phyloP scores from a whole-genome alignment of 2,329 filamentous ascomycete species.

The Aspergillus ruber region DNA sequence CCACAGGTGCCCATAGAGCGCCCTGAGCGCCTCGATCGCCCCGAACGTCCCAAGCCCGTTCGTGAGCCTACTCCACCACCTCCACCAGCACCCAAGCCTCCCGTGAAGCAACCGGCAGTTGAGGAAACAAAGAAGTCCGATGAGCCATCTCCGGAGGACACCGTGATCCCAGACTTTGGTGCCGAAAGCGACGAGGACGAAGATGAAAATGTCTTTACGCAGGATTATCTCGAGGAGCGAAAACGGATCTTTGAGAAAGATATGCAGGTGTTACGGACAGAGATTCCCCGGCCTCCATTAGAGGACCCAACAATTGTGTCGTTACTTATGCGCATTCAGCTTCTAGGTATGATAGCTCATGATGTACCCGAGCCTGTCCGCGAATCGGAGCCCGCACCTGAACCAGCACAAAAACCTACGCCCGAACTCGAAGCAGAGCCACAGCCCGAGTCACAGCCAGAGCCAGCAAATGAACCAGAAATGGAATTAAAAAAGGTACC shows the following conservation, averaged over 20 bases:
- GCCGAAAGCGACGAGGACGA: slow-evolving; percentile 40
- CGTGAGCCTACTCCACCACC: slow-evolving; percentile 1
- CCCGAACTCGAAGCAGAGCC: slow-evolving; percentile 3
- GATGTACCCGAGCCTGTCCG: slow-evolving; percentile 20
- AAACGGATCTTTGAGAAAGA: slow-evolving; percentile 41
- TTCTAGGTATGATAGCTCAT: slow-evolving; percentile 38
- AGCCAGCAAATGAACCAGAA: neutral
- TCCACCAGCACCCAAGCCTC: neutral
- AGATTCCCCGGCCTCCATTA: slow-evolving; percentile 37
- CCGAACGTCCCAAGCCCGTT: neutral
- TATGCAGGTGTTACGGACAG: slow-evolving; percentile 36
- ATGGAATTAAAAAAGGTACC: too few relatives aligned
- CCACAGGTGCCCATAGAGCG: slow-evolving; percentile 1
- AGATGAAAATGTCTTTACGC: slow-evolving; percentile 41
- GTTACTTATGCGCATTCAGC: slow-evolving; percentile 38
- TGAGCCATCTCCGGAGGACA: slow-evolving; percentile 6
- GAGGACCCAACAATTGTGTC: slow-evolving; percentile 37
- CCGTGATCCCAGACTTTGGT: slow-evolving; percentile 28
- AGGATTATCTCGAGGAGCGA: slow-evolving; percentile 42
- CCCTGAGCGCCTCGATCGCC: neutral
- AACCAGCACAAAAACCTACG: slow-evolving; percentile 6
- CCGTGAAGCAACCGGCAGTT: slow-evolving; percentile 2
- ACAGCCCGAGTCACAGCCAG: neutral
- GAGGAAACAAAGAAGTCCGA: slow-evolving; percentile 1
- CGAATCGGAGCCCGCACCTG: neutral